These are phyloP conservation scores for Hymenochaete sp. DNA, from an alignment of 1,284 basidiomycete genomes.

Conservation along the genomic window DNA sequence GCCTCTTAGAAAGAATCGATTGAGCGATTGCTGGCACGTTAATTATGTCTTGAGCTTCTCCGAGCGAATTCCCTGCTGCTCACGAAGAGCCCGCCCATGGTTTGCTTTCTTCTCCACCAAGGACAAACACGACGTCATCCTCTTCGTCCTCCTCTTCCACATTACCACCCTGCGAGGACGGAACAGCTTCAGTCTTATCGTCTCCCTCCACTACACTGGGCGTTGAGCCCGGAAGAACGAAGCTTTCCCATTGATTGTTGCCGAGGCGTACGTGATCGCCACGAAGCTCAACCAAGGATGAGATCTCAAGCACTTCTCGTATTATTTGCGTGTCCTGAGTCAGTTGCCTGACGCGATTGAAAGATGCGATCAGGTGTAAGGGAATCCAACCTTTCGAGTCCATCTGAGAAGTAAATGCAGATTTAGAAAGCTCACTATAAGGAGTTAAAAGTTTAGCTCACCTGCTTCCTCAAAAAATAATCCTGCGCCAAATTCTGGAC, in stretches of 20 bases:
- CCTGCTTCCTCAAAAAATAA: slow-evolving; percentile 69
- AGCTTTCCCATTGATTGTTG: slow-evolving; percentile 49
- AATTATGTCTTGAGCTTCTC: no score
- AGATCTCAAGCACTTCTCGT: slow-evolving; percentile 61
- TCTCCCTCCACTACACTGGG: slow-evolving; percentile 34
- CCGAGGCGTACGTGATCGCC: slow-evolving; percentile 60
- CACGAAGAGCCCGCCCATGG: slow-evolving; percentile 27
- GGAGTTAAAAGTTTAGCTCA: slow-evolving; percentile 25
- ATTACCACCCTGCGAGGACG: no score
- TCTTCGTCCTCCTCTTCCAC: slow-evolving; percentile 45
- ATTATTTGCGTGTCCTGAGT: slow-evolving; percentile 63
- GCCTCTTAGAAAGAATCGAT: no score
- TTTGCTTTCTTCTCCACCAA: slow-evolving; percentile 29
- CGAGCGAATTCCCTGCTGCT: no score
- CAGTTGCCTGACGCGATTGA: slow-evolving; percentile 73
- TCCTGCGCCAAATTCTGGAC: slow-evolving; percentile 81
- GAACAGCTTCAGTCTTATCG: no score
- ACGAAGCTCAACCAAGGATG: slow-evolving; percentile 66
- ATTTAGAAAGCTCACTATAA: slow-evolving; percentile 3
- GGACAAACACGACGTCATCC: slow-evolving; percentile 45
- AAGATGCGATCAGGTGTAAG: slow-evolving; percentile 72
- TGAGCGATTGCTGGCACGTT: no score
- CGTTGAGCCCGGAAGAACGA: slow-evolving; percentile 63
- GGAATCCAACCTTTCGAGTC: slow-evolving; percentile 83
- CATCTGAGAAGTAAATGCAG: slow-evolving; percentile 61